A percentile compares a stretch with the other conserved stretches of the same genome.
Evolutionary conservation across 371 early-diverging fungal genomes (phyloP).

Genomic region (Apophysomyces ossiformis): DNA sequence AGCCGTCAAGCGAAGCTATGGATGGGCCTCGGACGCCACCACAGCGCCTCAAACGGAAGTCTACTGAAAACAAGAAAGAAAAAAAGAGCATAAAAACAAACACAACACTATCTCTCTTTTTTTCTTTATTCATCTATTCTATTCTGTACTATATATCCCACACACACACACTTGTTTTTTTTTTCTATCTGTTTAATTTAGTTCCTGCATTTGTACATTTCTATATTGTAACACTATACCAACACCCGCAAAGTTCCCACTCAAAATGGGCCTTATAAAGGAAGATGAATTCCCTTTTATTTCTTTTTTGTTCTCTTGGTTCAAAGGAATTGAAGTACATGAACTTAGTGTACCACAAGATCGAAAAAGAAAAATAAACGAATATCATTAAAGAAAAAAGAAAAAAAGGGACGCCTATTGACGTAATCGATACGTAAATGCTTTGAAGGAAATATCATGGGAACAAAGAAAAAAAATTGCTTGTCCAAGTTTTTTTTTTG

Average conservation of each 20-base stretch:
- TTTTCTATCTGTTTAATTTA: background rate
- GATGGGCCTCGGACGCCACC: conserved; percentile 54
- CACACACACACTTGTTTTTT: background rate
- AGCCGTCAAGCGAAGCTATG: conserved; percentile 80
- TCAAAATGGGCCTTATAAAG: background rate
- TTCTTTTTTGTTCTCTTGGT: background rate
- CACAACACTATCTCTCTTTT: background rate
- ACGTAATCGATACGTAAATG: no score
- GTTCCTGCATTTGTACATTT: conserved; percentile 11
- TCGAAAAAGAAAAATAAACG: no score
- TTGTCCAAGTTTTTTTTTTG: no score
- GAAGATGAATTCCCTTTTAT: background rate
- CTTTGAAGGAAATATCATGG: no score
- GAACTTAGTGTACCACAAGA: no score
- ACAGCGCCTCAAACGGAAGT: conserved; percentile 4
- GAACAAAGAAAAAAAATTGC: no score
- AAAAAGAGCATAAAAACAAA: background rate
- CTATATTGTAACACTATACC: conserved; percentile 8
- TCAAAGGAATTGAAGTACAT: no score
- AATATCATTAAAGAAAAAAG: no score
- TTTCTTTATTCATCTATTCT: background rate
- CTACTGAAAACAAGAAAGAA: background rate
- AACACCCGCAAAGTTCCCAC: background rate
- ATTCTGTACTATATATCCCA: background rate
- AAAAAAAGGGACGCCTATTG: no score